Conservation (phyloP, 805 yeast species). For the Ogataea allantospora region DNA sequence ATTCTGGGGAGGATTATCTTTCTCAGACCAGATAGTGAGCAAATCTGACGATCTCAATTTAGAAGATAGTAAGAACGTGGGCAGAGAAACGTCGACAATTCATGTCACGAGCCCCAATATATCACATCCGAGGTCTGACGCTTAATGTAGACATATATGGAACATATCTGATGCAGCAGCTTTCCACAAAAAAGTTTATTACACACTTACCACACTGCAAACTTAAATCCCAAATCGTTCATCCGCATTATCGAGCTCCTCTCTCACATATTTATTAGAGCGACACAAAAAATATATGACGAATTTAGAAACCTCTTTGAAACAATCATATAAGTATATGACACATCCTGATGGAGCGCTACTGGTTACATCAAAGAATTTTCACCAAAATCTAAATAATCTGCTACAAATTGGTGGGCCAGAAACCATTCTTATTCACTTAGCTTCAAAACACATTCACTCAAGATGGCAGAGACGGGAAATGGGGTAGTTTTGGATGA, state of each 20-base stretch:
- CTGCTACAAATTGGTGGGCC: conserved; percentile 9
- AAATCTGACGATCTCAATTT: no score
- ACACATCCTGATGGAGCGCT: conserved; percentile 10
- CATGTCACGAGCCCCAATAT: no score
- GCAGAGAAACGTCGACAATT: no score
- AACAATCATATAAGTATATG: conserved; percentile 13
- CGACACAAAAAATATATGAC: conserved; percentile 3
- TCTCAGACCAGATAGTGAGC: no score
- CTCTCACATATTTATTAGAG: conserved; percentile 2
- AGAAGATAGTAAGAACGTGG: no score
- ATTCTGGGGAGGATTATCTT: no score
- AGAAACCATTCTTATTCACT: conserved; percentile 2
- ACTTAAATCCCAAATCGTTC: conserved; percentile 2
- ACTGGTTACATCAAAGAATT: conserved; percentile 6
- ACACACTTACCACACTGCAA: conserved; percentile 10
- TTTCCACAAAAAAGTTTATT: conserved; percentile 5
- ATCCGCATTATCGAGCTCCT: conserved; percentile 6
- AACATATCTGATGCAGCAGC: background rate
- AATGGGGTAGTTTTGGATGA: conserved; percentile 9
- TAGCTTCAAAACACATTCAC: conserved; percentile 5
- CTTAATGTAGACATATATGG: background rate
- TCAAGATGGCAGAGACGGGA: conserved; percentile 10
- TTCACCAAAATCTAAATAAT: conserved; percentile 3
- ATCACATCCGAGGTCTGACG: background rate
- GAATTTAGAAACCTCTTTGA: conserved; percentile 8